Percentiles rank a stretch among this genome's conserved stretches.
Conservation (phyloP, 1,139 yeast genomes). For the Blastobotrys proliferans region DNA sequence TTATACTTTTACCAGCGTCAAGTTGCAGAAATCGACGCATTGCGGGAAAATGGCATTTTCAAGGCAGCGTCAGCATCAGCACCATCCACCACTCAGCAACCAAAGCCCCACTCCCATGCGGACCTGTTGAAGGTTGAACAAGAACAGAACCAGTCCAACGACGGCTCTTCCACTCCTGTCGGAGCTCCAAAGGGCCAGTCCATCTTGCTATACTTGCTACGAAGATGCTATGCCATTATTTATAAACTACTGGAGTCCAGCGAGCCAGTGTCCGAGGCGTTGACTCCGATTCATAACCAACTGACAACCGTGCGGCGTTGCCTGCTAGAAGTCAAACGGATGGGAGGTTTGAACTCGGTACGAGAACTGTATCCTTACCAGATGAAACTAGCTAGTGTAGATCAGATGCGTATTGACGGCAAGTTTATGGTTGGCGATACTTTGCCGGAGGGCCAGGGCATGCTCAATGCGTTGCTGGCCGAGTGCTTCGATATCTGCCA, state of each 20-base stretch:
- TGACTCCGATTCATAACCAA: constrained; percentile 91
- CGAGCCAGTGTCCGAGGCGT: constrained; percentile 91
- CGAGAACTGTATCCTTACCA: constrained; percentile 94
- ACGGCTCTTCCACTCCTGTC: constrained; percentile 11
- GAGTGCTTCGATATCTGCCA: constrained; percentile 93
- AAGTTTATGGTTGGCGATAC: constrained; percentile 82
- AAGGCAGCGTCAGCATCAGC: background rate
- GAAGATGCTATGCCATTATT: constrained; percentile 86
- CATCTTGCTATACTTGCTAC: constrained; percentile 67
- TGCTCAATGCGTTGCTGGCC: constrained; percentile 80
- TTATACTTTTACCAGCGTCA: constrained; percentile 74
- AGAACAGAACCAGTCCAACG: background rate
- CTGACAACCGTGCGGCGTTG: constrained; percentile 86
- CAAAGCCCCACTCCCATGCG: too few relatives aligned
- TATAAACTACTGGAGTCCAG: constrained; percentile 85
- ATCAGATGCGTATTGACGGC: constrained; percentile 82
- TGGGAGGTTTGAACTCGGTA: constrained; percentile 83
- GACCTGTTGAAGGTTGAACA: constrained; percentile 2
- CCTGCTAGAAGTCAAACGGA: constrained; percentile 78
- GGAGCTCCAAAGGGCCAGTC: constrained; percentile 47
- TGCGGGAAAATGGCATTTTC: constrained; percentile 57
- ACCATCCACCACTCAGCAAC: too few relatives aligned
- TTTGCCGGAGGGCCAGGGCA: constrained; percentile 96
- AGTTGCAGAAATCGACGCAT: constrained; percentile 66
- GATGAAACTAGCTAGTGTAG: constrained; percentile 85